Conservation (phyloP, 140 eudicot genomes). For the Ambrosia hybrid region DNA sequence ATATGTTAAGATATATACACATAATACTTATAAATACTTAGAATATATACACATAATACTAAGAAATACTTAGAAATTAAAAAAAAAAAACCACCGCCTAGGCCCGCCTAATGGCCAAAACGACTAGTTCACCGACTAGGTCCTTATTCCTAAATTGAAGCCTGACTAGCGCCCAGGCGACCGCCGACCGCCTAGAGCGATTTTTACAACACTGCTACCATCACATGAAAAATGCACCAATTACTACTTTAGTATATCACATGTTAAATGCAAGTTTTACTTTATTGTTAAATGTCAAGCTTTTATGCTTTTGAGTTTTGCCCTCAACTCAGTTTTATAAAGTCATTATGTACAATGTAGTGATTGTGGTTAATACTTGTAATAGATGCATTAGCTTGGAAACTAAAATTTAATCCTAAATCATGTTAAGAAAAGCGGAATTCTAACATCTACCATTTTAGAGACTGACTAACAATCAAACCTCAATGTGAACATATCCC, state of each 20-base stretch:
- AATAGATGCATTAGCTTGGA: background rate
- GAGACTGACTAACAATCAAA: background rate
- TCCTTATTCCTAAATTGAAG: too few species aligned
- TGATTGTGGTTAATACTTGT: background rate
- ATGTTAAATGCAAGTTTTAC: conserved; percentile 1
- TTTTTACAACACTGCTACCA: background rate
- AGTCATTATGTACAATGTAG: background rate
- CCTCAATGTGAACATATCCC: background rate
- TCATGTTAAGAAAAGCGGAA: background rate
- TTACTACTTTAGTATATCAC: background rate
- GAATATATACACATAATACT: too few species aligned
- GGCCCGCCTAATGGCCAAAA: too few species aligned
- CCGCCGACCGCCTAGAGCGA: too few species aligned
- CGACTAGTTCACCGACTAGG: too few species aligned
- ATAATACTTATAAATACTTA: too few species aligned
- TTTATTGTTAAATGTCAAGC: background rate
- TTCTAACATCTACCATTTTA: background rate
- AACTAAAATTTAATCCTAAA: background rate
- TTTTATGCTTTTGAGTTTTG: background rate
- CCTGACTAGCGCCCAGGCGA: too few species aligned
- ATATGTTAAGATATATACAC: too few species aligned
- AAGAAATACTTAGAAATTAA: too few species aligned
- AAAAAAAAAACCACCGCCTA: too few species aligned
- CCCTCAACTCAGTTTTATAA: background rate
- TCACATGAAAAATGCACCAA: background rate